Conservation (phyloP, 306 rosid genomes). For the Hippophae gyantsensis region DNA sequence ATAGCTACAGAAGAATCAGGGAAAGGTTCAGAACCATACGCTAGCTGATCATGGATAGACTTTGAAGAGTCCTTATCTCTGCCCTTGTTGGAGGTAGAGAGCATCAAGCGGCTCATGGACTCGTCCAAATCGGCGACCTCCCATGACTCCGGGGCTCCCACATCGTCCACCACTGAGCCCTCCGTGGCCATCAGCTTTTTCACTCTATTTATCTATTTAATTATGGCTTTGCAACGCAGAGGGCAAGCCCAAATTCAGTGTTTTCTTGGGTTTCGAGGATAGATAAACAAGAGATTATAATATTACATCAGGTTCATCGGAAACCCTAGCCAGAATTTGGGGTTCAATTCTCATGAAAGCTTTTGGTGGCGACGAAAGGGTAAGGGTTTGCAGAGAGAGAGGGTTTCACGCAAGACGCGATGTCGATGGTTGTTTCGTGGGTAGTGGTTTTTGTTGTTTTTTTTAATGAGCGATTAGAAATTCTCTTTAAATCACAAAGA, state of each 20-base stretch:
- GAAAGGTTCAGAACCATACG: neutral
- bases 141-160: conserved; percentile 93
- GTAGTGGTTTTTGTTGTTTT: no score
- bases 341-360: conserved; percentile 35
- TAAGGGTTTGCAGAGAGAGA: conserved; percentile 14
- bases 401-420: conserved; percentile 27
- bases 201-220: no score
- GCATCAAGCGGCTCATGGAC: conserved; percentile 66
- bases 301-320: conserved; percentile 7
- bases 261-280: conserved; percentile 24
- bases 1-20: conserved; percentile 1
- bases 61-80: no score
- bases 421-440: no score
- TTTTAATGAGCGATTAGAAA: no score
- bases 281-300: conserved; percentile 17
- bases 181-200: conserved; percentile 13
- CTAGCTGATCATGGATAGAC: neutral
- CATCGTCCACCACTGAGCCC: no score
- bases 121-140: conserved; percentile 85
- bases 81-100: conserved; percentile 39
- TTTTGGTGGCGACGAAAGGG: neutral
- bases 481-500: no score
- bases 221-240: neutral
- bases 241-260: neutral
- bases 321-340: conserved; percentile 19